These are phyloP conservation scores for Eucalyptus fibrosa DNA, from an alignment of 345 rosid genomes.

Conservation along the genomic window DNA sequence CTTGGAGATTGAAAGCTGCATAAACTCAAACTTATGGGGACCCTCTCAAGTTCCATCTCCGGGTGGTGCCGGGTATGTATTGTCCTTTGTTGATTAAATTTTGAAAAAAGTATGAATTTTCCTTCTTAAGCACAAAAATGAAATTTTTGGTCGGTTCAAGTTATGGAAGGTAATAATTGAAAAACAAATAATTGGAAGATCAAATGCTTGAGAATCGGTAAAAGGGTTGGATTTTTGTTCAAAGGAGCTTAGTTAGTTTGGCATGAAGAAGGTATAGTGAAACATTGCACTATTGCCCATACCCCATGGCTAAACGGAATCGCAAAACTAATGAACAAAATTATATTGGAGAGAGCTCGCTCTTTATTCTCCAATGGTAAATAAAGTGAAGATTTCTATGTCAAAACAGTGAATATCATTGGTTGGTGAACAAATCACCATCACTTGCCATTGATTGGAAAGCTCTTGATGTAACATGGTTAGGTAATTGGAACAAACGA, in stretches of 20 bases:
- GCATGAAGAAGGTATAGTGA: neutral
- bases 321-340: neutral
- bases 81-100: neutral
- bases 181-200: neutral
- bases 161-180: neutral
- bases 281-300: neutral
- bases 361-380: too few species aligned
- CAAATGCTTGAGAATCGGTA: neutral
- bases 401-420: neutral
- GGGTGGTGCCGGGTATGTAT: neutral
- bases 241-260: neutral
- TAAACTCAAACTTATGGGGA: neutral
- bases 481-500: neutral
- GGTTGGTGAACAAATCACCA: neutral
- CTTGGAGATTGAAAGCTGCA: neutral
- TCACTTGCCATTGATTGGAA: neutral
- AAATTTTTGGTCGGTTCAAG: neutral
- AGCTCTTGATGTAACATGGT: neutral
- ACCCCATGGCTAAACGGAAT: neutral
- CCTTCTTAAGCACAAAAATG: neutral
- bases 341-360: too few species aligned
- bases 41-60: neutral
- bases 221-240: neutral
- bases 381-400: neutral
- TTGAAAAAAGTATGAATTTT: neutral